Evolutionary conservation across 163 green algal genomes (phyloP).

Genomic region (Trebouxia gelatinosa): DNA sequence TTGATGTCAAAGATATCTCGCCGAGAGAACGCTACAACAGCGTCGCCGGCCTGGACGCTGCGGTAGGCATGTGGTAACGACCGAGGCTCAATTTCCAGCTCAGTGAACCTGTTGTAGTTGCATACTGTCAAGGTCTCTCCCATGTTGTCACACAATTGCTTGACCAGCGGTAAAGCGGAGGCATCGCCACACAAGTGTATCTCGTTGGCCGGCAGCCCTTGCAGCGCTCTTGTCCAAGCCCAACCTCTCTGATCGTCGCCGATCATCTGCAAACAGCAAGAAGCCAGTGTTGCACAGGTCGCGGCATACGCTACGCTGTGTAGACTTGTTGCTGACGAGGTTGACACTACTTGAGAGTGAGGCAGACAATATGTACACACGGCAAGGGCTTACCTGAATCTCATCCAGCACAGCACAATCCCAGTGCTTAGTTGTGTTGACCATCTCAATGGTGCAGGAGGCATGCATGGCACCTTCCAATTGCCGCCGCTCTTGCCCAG

Average conservation of each 20-base stretch:
- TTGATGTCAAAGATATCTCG: slow-evolving; percentile 80
- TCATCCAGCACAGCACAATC: slow-evolving; percentile 94
- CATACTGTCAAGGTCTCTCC: slow-evolving; percentile 71
- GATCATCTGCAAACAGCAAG: slow-evolving; percentile 85
- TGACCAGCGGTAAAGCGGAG: slow-evolving; percentile 70
- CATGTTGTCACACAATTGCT: slow-evolving; percentile 64
- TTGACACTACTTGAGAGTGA: background rate
- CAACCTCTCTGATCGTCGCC: slow-evolving; percentile 80
- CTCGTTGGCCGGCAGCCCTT: slow-evolving; percentile 76
- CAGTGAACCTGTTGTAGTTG: slow-evolving; percentile 54
- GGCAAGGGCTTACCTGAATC: slow-evolving; percentile 67
- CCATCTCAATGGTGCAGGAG: slow-evolving; percentile 87
- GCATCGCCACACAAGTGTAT: slow-evolving; percentile 89
- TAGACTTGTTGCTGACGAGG: too few relatives aligned
- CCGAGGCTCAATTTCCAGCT: slow-evolving; percentile 62
- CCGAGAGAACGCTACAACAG: slow-evolving; percentile 91
- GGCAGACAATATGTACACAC: background rate
- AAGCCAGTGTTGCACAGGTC: too few relatives aligned
- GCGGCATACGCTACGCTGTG: too few relatives aligned
- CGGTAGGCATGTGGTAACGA: slow-evolving; percentile 58
- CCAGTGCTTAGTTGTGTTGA: slow-evolving; percentile 43
- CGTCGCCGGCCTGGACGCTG: slow-evolving; percentile 80
- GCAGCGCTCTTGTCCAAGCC: slow-evolving; percentile 89
- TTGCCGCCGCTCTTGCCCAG: slow-evolving; percentile 69
- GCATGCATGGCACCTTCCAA: slow-evolving; percentile 65